These are phyloP conservation scores for Pyricularia sp. DNA, from an alignment of 2,329 filamentous ascomycete genomes.

Conservation along the genomic window DNA sequence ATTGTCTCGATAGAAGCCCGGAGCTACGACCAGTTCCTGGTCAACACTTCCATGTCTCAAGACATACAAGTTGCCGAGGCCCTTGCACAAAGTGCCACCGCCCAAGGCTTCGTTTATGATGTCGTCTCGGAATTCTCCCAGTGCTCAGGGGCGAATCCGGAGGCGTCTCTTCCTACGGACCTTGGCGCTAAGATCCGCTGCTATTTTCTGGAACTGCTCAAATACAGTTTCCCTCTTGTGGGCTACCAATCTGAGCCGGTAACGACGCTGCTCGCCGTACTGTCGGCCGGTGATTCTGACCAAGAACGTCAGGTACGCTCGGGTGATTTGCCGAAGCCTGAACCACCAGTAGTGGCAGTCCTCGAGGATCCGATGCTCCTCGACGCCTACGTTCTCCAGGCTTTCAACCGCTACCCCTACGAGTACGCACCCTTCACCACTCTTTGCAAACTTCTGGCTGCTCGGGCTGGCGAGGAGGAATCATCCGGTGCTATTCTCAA, in stretches of 20 bases:
- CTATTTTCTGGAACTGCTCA: slow-evolving; percentile 61
- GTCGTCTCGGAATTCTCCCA: slow-evolving; percentile 41
- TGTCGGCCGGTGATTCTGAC: slow-evolving; percentile 39
- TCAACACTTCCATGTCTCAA: slow-evolving; percentile 37
- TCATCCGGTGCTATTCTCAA: slow-evolving; percentile 40
- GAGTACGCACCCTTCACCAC: slow-evolving; percentile 73
- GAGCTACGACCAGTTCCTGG: slow-evolving; percentile 48
- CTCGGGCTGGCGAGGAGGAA: slow-evolving; percentile 27
- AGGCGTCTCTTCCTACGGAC: slow-evolving; percentile 39
- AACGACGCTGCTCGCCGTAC: slow-evolving; percentile 52
- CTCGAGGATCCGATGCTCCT: slow-evolving; percentile 48
- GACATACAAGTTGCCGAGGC: slow-evolving; percentile 41
- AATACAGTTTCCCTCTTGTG: slow-evolving; percentile 55
- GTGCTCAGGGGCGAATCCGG: slow-evolving; percentile 33
- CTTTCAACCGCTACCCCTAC: slow-evolving; percentile 73
- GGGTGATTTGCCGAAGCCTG: neutral
- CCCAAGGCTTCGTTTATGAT: slow-evolving; percentile 42
- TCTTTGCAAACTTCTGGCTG: slow-evolving; percentile 58
- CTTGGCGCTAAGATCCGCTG: slow-evolving; percentile 55
- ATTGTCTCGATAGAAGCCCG: slow-evolving; percentile 53
- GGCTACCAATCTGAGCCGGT: slow-evolving; percentile 68
- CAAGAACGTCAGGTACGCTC: neutral
- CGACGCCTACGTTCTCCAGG: slow-evolving; percentile 53
- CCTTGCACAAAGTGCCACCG: slow-evolving; percentile 39
- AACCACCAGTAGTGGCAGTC: slow-evolving; percentile 19